A percentile compares a stretch with the other conserved stretches of the same genome.
Evolutionary conservation across 1,284 basidiomycete species (phyloP).

Genomic region (Ganoderma boninense): DNA sequence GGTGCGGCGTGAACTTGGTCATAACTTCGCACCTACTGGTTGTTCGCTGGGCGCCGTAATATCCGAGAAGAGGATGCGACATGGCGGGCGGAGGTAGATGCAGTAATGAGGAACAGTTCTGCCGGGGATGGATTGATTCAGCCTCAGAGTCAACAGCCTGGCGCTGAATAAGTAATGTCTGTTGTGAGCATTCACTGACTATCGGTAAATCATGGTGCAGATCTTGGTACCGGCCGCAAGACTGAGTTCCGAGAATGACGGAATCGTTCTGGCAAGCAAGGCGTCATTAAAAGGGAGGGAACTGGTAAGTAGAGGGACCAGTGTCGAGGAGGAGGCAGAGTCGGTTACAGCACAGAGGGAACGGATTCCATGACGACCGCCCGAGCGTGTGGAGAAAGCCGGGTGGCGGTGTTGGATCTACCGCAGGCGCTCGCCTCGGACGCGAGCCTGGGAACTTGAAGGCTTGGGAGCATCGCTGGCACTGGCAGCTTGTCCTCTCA

Average conservation of each 20-base stretch:
- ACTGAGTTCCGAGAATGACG: neutral
- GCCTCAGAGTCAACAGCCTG: neutral
- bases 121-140: neutral
- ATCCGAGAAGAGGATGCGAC: neutral
- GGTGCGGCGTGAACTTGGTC: neutral
- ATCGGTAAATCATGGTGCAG: neutral
- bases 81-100: neutral
- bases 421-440: neutral
- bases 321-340: neutral
- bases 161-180: neutral
- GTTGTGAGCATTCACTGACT: neutral
- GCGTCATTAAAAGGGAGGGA: neutral
- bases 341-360: neutral
- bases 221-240: neutral
- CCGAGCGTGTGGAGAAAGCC: neutral
- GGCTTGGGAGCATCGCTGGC: neutral
- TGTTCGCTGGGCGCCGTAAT: neutral
- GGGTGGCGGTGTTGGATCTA: conserved; percentile 2
- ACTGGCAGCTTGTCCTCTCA: neutral
- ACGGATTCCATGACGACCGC: neutral
- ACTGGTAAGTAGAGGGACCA: neutral
- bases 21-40: neutral
- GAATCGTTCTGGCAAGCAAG: neutral
- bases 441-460: neutral
- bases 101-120: conserved; percentile 3